Percentiles rank a stretch among this genome's conserved stretches.
Conservation (phyloP, 2,329 filamentous ascomycete species). For the Coniochaeta hoffmannii region DNA sequence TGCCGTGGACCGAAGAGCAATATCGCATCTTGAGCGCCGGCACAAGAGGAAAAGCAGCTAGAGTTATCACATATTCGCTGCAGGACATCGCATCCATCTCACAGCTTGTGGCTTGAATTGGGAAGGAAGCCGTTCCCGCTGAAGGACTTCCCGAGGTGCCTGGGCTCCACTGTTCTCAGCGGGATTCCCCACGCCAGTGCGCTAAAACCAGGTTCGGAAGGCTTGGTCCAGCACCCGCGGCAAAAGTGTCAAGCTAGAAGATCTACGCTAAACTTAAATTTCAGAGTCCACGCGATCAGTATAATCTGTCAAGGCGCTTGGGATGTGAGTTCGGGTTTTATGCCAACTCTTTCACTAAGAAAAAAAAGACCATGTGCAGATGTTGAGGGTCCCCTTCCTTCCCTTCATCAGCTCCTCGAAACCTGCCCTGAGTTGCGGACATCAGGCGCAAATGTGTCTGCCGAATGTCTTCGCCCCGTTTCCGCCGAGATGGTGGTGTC, state of each 20-base stretch:
- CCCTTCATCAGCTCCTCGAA: background rate
- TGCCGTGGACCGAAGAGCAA: background rate
- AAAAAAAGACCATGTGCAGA: too few relatives aligned
- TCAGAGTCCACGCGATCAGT: background rate
- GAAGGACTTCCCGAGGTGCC: background rate
- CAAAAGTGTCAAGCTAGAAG: background rate
- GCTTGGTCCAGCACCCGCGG: background rate
- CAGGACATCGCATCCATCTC: background rate
- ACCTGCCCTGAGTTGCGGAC: background rate
- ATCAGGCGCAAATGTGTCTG: background rate
- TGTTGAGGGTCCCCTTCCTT: background rate
- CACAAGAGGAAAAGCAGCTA: background rate
- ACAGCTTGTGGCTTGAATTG: background rate
- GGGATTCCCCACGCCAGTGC: background rate
- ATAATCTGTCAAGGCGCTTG: background rate
- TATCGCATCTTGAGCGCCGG: background rate
- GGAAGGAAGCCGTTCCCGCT: background rate
- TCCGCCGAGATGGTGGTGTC: background rate
- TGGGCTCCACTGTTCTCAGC: background rate
- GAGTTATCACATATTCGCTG: background rate
- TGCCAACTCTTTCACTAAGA: background rate
- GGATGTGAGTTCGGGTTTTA: background rate
- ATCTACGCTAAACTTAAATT: conserved; percentile 1
- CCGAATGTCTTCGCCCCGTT: background rate
- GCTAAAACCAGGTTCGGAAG: background rate